Conservation (phyloP, 306 rosid genomes). For the Lupinus albus region DNA sequence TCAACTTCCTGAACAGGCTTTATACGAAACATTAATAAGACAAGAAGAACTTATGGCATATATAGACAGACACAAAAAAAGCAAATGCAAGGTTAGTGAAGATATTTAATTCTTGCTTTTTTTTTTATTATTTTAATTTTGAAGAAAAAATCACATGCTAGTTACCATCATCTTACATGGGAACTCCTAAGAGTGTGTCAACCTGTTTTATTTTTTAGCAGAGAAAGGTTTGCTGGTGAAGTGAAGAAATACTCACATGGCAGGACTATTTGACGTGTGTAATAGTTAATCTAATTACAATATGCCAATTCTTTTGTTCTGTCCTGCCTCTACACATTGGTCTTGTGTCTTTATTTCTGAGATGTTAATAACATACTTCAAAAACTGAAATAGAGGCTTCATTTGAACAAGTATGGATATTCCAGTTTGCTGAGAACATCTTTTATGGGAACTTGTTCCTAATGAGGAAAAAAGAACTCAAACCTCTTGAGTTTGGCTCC, state of each 20-base stretch:
- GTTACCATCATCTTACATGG: conserved; percentile 5
- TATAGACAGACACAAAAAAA: conserved; percentile 64
- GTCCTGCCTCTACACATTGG: too few species aligned
- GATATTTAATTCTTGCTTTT: conserved; percentile 1
- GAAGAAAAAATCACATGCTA: conserved; percentile 2
- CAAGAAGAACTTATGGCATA: conserved; percentile 90
- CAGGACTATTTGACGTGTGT: conserved; percentile 19
- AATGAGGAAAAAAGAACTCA: too few species aligned
- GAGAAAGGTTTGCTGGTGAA: conserved; percentile 71
- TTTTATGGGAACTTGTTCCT: too few species aligned
- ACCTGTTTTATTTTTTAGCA: conserved; percentile 43
- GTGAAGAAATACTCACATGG: conserved; percentile 45
- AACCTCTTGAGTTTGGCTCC: too few species aligned
- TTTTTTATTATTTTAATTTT: not conserved
- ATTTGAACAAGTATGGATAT: too few species aligned
- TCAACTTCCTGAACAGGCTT: conserved; percentile 55
- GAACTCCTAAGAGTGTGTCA: conserved; percentile 29
- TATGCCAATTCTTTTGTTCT: too few species aligned
- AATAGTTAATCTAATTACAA: too few species aligned
- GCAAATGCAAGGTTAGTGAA: conserved; percentile 53
- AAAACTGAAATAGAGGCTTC: too few species aligned
- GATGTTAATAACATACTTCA: too few species aligned
- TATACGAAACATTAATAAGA: conserved; percentile 77
- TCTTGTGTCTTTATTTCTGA: too few species aligned
- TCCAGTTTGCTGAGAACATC: too few species aligned